Percentiles rank a stretch among this genome's conserved stretches.
Conservation (phyloP, 129 eudicot species). For the Saussurea involucrata region DNA sequence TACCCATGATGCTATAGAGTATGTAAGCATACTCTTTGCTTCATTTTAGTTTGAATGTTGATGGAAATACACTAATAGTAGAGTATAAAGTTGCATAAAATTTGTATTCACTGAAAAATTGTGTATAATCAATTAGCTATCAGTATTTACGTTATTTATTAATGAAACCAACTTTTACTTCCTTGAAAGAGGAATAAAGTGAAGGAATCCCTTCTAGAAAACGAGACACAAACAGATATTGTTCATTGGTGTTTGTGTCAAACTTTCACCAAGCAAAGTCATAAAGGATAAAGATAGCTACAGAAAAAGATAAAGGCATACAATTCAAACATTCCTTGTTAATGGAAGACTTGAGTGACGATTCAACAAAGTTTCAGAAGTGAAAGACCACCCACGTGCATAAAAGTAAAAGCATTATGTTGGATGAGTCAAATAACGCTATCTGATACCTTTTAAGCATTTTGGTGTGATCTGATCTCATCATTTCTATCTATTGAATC, state of each 20-base stretch:
- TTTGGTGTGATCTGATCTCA: conserved; percentile 21
- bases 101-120: background rate
- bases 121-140: background rate
- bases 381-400: conserved; percentile 38
- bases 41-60: background rate
- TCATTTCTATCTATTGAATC: conserved; percentile 10
- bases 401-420: conserved; percentile 17
- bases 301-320: conserved; percentile 32
- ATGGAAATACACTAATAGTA: background rate
- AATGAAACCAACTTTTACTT: background rate
- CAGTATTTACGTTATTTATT: background rate
- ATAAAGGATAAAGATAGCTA: conserved; percentile 37
- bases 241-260: conserved; percentile 33
- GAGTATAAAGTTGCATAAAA: background rate
- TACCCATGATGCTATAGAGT: background rate
- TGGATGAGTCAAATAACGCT: conserved; percentile 39
- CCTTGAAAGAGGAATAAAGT: conserved; percentile 27
- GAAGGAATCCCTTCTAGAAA: conserved; percentile 31
- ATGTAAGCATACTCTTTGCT: background rate
- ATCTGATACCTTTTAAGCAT: conserved; percentile 26
- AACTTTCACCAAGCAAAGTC: conserved; percentile 34
- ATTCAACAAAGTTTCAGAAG: conserved; percentile 31
- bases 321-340: conserved; percentile 26
- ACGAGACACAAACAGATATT: conserved; percentile 27
- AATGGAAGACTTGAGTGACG: background rate